These are phyloP conservation scores for Colletotrichum viniferum DNA, from an alignment of 2,329 filamentous ascomycete genomes.

Conservation along the genomic window DNA sequence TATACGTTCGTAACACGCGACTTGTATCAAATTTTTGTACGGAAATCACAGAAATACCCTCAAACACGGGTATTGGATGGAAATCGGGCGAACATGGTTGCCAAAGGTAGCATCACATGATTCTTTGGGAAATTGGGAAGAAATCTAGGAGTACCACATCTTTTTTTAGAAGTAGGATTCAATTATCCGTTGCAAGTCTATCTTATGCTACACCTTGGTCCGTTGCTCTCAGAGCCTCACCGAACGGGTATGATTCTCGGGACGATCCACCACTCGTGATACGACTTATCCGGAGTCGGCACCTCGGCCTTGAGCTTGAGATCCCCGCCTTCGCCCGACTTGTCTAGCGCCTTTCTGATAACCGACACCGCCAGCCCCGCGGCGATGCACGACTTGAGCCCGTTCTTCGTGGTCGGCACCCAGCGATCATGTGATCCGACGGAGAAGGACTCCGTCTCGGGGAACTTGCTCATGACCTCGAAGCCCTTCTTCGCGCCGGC, in stretches of 20 bases:
- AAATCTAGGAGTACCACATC: not conserved
- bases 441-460: conserved; percentile 57
- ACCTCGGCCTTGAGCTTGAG: conserved; percentile 55
- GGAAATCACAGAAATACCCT: not conserved
- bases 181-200: not conserved
- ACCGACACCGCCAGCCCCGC: conserved; percentile 67
- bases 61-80: not conserved
- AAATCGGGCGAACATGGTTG: not conserved
- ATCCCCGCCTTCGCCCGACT: conserved; percentile 27
- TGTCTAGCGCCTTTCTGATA: conserved; percentile 60
- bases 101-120: conserved; percentile 4
- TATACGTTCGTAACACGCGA: not conserved
- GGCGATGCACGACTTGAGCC: conserved; percentile 73
- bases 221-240: not conserved
- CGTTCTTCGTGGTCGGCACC: conserved; percentile 62
- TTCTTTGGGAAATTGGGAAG: not conserved
- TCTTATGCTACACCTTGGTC: not conserved
- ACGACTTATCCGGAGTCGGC: conserved; percentile 55
- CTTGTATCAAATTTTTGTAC: conserved; percentile 7
- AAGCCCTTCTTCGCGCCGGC: conserved; percentile 57
- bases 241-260: conserved; percentile 46
- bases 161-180: not conserved
- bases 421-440: conserved; percentile 66
- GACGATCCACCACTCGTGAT: conserved; percentile 71
- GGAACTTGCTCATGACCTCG: conserved; percentile 59